These are phyloP conservation scores for Buxus sempervirens DNA, from an alignment of 164 flowering plant genomes.

Conservation along the genomic window DNA sequence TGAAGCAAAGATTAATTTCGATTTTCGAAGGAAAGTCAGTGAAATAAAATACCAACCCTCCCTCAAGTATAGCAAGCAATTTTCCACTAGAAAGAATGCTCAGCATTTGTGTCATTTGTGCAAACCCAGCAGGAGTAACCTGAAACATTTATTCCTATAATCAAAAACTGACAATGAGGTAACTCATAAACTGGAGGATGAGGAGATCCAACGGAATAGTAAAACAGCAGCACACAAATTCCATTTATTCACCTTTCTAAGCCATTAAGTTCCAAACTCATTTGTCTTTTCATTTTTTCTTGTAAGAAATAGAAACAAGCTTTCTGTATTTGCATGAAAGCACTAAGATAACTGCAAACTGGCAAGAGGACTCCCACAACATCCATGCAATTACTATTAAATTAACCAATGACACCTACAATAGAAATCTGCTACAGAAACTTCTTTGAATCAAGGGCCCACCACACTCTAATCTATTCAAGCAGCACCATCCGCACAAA, in stretches of 20 bases:
- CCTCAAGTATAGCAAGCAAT: constrained; percentile 93
- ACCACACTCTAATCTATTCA: too few relatives aligned
- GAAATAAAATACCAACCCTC: constrained; percentile 68
- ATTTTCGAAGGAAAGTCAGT: constrained; percentile 4
- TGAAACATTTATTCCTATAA: constrained; percentile 19
- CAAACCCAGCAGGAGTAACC: constrained; percentile 96
- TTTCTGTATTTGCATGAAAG: too few relatives aligned
- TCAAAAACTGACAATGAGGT: neutral
- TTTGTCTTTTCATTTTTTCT: too few relatives aligned
- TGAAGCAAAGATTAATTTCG: neutral
- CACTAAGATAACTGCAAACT: too few relatives aligned
- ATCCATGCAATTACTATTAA: too few relatives aligned
- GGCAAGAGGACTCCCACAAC: too few relatives aligned
- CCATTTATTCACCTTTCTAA: neutral
- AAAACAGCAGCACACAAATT: neutral
- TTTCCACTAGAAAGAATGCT: constrained; percentile 63
- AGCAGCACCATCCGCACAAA: too few relatives aligned
- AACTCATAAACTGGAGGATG: neutral
- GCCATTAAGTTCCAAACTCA: neutral
- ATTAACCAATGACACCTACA: too few relatives aligned
- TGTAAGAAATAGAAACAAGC: too few relatives aligned
- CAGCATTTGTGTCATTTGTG: constrained; percentile 82
- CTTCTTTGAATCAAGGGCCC: too few relatives aligned
- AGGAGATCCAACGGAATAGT: neutral
- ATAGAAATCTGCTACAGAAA: too few relatives aligned